Evolutionary conservation across 768 basidiomycete species (phyloP).

Genomic region (Lentinus tigrinus): DNA sequence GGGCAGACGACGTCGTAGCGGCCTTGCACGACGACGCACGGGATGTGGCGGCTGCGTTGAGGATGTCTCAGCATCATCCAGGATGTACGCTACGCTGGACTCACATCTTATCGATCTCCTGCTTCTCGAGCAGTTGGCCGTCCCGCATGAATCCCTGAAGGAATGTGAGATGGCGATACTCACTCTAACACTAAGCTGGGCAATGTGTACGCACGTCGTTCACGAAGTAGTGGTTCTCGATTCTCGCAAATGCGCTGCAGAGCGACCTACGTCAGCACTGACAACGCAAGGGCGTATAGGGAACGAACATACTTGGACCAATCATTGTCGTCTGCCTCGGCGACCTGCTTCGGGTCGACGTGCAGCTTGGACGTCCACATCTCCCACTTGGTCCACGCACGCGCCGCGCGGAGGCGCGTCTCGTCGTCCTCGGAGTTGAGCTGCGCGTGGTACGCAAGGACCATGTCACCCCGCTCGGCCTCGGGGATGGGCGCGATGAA

Average conservation of each 20-base stretch:
- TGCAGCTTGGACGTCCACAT: conserved; percentile 80
- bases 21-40: conserved; percentile 78
- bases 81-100: conserved; percentile 20
- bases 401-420: conserved; percentile 66
- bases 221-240: conserved; percentile 91
- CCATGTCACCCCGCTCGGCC: conserved; percentile 72
- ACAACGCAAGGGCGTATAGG: neutral
- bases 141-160: conserved; percentile 81
- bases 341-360: conserved; percentile 67
- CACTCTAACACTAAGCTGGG: neutral
- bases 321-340: conserved; percentile 65
- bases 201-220: conserved; percentile 53
- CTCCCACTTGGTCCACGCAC: conserved; percentile 92
- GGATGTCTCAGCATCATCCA: neutral
- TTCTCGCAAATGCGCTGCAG: conserved; percentile 76
- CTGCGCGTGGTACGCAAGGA: conserved; percentile 80
- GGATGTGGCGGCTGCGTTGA: conserved; percentile 76
- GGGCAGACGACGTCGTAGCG: conserved; percentile 91
- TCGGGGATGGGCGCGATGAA: conserved; percentile 82
- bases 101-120: conserved; percentile 87
- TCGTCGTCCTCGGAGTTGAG: conserved; percentile 72
- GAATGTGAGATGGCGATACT: neutral
- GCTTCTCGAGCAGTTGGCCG: conserved; percentile 80
- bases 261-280: neutral
- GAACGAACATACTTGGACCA: conserved; percentile 64